Base-by-base conservation (phyloP, 2,329 filamentous ascomycete species). In the Talaromyces islandicus region DNA sequence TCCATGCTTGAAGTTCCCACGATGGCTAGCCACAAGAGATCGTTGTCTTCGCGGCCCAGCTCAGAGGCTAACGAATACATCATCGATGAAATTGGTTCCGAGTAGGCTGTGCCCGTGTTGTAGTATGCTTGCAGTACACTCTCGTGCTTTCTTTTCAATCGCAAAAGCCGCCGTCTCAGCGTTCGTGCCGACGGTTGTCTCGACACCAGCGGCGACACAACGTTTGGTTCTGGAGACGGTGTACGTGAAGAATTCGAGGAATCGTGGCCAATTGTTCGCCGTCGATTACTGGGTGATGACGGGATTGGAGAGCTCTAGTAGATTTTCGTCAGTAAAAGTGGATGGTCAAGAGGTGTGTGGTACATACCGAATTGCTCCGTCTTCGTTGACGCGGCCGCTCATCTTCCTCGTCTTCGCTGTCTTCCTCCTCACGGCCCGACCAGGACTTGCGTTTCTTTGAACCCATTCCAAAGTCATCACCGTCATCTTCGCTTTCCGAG, bases 1-100 rank as follows among this genome's bases (percentile, higher is more conserved):
- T 97, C 92, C 75, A 96, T 88, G 17, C 92, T 96, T n/a, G 90
- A 92, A 38, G 96, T 91, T 6, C 94, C 94, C 27, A 99, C 91
- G 69, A 97, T 96, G 6, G 92, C 87, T 61, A 96, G 83, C 94
- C 94, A 99, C 14, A 99, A 81, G 24, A 97, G 81, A 68, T 99
- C 92, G 68, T 97, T 99, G 73, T 97, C 93, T 80, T 97, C 94
- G 57, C 92, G 89, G 63, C 94, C 94, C 7, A 99, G 85, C 70
- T 97, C 94, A 1, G 92, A 96, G 1, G 93, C 94, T 14, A 99
- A 81, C 0, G 92, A 95, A 75, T 97, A 99, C 70, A 97, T 85
- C 78, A 97, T 88, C 0, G 92, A 96, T 0, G 92, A 94, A 59
- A 97, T 90, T 0, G 94, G 94, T 71, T 99, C 94, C 0, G 93